Evolutionary conservation across 176 grass and related monocot species (phyloP).

Genomic region (Puya raimondii): DNA sequence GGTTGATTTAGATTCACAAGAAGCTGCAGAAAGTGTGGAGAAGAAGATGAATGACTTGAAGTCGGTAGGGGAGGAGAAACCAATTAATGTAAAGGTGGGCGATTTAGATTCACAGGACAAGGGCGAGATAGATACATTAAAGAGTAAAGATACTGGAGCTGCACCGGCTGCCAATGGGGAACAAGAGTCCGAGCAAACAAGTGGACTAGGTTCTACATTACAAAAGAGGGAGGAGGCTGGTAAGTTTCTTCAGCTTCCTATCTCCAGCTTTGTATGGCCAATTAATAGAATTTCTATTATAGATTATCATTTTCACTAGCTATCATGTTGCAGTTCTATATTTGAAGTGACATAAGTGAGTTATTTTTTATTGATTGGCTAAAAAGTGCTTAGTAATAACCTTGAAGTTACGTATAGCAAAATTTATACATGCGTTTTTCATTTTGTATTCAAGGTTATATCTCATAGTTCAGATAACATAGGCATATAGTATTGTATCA

Average conservation of each 20-base stretch:
- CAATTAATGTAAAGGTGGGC: constrained; percentile 25
- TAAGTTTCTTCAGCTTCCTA: constrained; percentile 19
- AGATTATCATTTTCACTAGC: no score
- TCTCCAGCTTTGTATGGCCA: constrained; percentile 18
- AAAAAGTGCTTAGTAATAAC: no score
- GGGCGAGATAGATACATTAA: constrained; percentile 7
- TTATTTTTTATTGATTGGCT: no score
- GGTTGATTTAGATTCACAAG: constrained; percentile 26
- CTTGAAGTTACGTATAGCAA: no score
- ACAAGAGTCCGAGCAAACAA: constrained; percentile 27
- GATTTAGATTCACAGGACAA: constrained; percentile 30
- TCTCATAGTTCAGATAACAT: no score
- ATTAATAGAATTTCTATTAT: not conserved
- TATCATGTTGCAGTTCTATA: no score
- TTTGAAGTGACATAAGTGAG: no score
- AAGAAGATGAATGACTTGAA: constrained; percentile 22
- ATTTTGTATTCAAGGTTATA: no score
- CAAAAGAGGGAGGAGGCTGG: constrained; percentile 46
- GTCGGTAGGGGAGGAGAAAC: constrained; percentile 22
- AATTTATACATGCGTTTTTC: no score
- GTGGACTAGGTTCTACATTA: constrained; percentile 8
- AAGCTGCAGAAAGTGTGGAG: constrained; percentile 25
- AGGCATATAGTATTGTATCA: no score
- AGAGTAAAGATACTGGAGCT: constrained; percentile 29
- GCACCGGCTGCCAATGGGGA: constrained; percentile 21